Percentiles rank a stretch among this genome's conserved stretches.
These are phyloP conservation scores for Podaxis carcinomalis DNA, from an alignment of 768 basidiomycete genomes.

Conservation along the genomic window DNA sequence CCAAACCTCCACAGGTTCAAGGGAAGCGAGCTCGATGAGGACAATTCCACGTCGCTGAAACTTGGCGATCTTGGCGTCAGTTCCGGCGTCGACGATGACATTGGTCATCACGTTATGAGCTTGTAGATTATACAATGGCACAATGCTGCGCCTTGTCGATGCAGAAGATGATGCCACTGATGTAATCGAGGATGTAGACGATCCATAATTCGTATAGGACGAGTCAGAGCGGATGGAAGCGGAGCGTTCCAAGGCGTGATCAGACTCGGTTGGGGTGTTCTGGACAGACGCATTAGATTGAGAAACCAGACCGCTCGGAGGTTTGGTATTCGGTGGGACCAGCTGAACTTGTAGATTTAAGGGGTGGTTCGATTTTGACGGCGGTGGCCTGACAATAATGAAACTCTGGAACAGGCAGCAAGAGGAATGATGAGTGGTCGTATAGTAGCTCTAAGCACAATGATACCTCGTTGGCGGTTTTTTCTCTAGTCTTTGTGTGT, in stretches of 20 bases:
- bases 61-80: constrained; percentile 80
- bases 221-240: constrained; percentile 59
- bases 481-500: constrained; percentile 14
- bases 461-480: constrained; percentile 25
- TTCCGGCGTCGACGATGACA: constrained; percentile 82
- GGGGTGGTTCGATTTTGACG: constrained; percentile 79
- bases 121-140: constrained; percentile 83
- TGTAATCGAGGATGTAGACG: constrained; percentile 35
- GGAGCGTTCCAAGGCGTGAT: constrained; percentile 33
- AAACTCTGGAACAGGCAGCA: constrained; percentile 55
- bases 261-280: constrained; percentile 17
- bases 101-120: constrained; percentile 88
- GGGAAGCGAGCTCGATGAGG: constrained; percentile 68
- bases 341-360: constrained; percentile 91
- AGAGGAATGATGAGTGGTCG: neutral
- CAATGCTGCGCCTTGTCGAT: constrained; percentile 58
- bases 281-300: constrained; percentile 15
- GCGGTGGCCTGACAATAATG: constrained; percentile 89
- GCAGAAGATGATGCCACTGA: constrained; percentile 27
- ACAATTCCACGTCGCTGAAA: constrained; percentile 73
- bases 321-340: constrained; percentile 61
- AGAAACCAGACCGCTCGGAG: constrained; percentile 29
- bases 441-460: neutral
- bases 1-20: constrained; percentile 82
- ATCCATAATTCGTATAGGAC: constrained; percentile 27